These are phyloP conservation scores for Fennellomyces sp. DNA, from an alignment of 371 early-diverging fungal species.

Conservation along the genomic window DNA sequence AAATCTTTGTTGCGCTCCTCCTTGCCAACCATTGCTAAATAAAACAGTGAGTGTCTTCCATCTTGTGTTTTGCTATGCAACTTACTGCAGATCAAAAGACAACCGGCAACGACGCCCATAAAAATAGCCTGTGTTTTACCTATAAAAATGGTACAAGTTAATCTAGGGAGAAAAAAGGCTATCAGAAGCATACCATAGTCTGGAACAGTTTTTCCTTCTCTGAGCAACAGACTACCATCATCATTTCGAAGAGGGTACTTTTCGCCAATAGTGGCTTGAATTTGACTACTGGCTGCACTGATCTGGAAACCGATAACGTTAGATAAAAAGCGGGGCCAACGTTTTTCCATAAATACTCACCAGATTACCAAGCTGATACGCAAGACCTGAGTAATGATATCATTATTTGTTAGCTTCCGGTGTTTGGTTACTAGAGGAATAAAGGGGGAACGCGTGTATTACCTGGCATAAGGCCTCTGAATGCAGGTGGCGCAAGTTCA, in stretches of 20 bases:
- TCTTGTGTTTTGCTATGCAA: background rate
- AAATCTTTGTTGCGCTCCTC: conserved; percentile 48
- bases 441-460: background rate
- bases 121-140: conserved; percentile 68
- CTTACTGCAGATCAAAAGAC: conserved; percentile 39
- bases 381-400: conserved; percentile 51
- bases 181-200: conserved; percentile 70
- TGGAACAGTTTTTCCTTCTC: too few species aligned
- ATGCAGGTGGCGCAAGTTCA: conserved; percentile 67
- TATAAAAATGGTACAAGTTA: too few species aligned
- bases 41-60: background rate
- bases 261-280: too few species aligned
- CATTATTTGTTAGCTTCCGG: too few species aligned
- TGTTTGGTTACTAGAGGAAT: too few species aligned
- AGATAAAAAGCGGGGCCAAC: too few species aligned
- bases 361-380: conserved; percentile 74
- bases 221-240: too few species aligned
- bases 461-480: conserved; percentile 70
- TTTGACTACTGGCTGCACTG: too few species aligned
- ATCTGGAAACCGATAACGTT: too few species aligned
- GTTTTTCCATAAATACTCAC: conserved; percentile 17
- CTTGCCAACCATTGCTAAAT: conserved; percentile 38
- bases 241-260: too few species aligned
- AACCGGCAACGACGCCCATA: conserved; percentile 55
- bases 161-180: too few species aligned